Base-by-base conservation (phyloP, 2,329 filamentous ascomycete genomes). In the Neonectria faginata region DNA sequence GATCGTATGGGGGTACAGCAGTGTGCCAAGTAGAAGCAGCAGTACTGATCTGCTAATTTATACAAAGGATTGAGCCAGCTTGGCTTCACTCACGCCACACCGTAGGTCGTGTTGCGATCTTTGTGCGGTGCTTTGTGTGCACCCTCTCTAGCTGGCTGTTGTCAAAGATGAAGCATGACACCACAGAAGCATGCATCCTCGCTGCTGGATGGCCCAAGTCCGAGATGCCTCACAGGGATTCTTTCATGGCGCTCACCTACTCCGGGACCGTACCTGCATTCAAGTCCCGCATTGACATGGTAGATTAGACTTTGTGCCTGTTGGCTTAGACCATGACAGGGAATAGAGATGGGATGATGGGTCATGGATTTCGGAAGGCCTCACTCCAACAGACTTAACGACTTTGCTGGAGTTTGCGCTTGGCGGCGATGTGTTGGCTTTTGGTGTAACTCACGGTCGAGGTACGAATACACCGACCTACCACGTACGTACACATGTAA, bases 241-340 rank as follows among this genome's bases (percentile, higher is more conserved):
- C 31, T 9, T 48, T 10, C 31, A 22, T 36, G 45, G 29, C 33
- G 8, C 29, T 42, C 31, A 45, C 47, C 41, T 47, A 16, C 36
- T 58, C 31, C n/a, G 51, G 20, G n/a, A 47, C 41, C n/a, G 56
- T 56, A 36, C 58, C 53, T 57, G 58, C 62, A 41, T 61, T 41
- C 47, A 33, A 33, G 57, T 58, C 31, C 54, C 54, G 62, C 52
- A 65, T 62, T 65, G 29, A 54, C 44, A 58, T 58, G 41, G 50
- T 53, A 61, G 62, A 60, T 65, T 65, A 27, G 47, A 12, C 22
- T 50, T 33, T 7, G n/a, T 54, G 50, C 44, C 33, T 42, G 27
- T 48, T 57, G 47, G 41, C n/a, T 4, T 16, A 25, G 51, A 18
- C 27, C 61, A 55, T 44, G 58, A 59, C 45, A 27, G 36, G 47